Conservation (phyloP, 1,139 yeast genomes). For the Taphrina wiesneri region DNA sequence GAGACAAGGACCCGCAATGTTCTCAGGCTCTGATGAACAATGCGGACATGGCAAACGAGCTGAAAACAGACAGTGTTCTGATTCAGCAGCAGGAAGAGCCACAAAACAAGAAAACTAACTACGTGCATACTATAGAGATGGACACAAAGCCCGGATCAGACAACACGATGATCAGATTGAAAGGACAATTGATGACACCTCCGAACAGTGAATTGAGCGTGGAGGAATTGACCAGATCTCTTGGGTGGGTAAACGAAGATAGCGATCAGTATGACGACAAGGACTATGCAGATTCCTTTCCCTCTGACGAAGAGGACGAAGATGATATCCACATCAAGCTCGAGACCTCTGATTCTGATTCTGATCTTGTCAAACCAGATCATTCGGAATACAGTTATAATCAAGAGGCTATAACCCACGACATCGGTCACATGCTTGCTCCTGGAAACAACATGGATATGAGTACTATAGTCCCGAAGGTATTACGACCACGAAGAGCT, state of each 20-base stretch:
- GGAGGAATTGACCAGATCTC: not conserved
- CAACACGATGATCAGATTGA: not conserved
- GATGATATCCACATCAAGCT: not conserved
- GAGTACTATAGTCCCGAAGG: not conserved
- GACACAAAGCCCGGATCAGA: not conserved
- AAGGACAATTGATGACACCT: not conserved
- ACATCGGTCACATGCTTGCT: not conserved
- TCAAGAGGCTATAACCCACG: not conserved
- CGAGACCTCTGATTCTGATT: not conserved
- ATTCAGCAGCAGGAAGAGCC: not conserved
- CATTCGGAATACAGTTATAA: not conserved
- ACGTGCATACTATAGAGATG: constrained; percentile 10
- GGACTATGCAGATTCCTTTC: constrained; percentile 4
- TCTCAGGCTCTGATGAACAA: not conserved
- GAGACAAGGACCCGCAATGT: not conserved
- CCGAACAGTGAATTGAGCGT: constrained; percentile 7
- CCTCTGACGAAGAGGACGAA: not conserved
- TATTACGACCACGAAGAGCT: constrained; percentile 15
- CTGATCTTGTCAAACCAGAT: not conserved
- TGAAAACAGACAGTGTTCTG: not conserved
- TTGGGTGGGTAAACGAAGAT: not conserved
- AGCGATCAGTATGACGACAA: not conserved
- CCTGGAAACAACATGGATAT: not conserved
- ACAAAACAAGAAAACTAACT: constrained; percentile 5
- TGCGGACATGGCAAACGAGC: not conserved